phyloP scores from a whole-genome alignment of 352 stramenopile species.

The Phytophthora palmivora region DNA sequence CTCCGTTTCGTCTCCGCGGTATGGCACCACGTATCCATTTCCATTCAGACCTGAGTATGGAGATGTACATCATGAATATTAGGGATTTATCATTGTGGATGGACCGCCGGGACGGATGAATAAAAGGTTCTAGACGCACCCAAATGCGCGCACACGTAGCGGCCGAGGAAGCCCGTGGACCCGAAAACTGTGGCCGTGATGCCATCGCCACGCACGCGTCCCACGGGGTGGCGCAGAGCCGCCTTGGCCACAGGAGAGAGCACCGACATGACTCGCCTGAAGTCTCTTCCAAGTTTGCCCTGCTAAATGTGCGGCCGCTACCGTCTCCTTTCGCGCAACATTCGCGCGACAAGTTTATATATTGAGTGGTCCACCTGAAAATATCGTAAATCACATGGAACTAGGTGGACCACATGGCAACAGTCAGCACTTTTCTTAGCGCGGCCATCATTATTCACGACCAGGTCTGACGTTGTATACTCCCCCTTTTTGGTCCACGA shows the following conservation, averaged over 20 bases:
- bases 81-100: slow-evolving; percentile 8
- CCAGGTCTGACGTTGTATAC: slow-evolving; percentile 5
- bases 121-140: slow-evolving; percentile 64
- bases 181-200: slow-evolving; percentile 97
- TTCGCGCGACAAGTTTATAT: not conserved
- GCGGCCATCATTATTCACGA: slow-evolving; percentile 12
- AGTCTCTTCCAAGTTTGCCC: slow-evolving; percentile 11
- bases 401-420: not conserved
- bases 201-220: slow-evolving; percentile 75
- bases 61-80: not conserved
- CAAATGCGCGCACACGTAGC: slow-evolving; percentile 95
- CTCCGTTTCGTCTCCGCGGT: slow-evolving; percentile 94
- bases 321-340: not conserved
- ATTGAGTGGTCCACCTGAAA: not conserved
- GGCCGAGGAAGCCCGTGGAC: slow-evolving; percentile 94
- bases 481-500: not conserved
- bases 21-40: slow-evolving; percentile 87
- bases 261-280: slow-evolving; percentile 63
- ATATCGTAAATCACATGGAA: too few species aligned
- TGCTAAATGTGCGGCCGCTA: slow-evolving; percentile 12
- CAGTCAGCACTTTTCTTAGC: slow-evolving; percentile 18
- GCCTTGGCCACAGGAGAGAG: slow-evolving; percentile 82
- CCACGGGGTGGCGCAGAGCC: slow-evolving; percentile 77
- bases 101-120: slow-evolving; percentile 17
- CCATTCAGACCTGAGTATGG: slow-evolving; percentile 64